These are phyloP conservation scores for Xylaria nigripes DNA, from an alignment of 495 filamentous ascomycete genomes.

Conservation along the genomic window DNA sequence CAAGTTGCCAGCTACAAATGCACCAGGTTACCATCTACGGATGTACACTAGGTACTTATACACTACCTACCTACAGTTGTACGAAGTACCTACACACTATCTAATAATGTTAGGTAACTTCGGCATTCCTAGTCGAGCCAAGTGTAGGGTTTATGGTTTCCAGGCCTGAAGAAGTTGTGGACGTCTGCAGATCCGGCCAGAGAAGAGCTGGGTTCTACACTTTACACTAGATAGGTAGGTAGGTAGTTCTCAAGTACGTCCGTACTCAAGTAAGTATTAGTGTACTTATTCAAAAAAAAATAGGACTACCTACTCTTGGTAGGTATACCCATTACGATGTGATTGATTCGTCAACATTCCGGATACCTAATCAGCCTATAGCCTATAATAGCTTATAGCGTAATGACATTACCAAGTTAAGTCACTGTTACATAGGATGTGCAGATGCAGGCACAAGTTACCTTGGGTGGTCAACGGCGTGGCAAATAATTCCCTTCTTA, in stretches of 20 bases:
- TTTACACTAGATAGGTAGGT: not conserved
- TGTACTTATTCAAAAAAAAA: too few relatives aligned
- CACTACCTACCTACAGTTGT: too few relatives aligned
- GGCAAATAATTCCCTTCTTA: not conserved
- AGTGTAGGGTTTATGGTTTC: not conserved
- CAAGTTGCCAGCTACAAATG: not conserved
- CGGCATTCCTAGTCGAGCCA: not conserved
- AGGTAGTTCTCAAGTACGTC: not conserved
- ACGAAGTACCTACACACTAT: too few relatives aligned
- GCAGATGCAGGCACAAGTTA: not conserved
- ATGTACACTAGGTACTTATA: too few relatives aligned
- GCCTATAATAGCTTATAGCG: too few relatives aligned
- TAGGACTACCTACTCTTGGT: too few relatives aligned
- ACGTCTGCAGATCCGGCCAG: slow-evolving; percentile 1
- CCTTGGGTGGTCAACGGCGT: not conserved
- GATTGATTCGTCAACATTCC: too few relatives aligned
- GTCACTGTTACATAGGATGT: not conserved
- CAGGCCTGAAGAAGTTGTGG: slow-evolving; percentile 1
- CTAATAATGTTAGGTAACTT: too few relatives aligned
- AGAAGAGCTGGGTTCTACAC: not conserved
- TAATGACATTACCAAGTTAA: not conserved
- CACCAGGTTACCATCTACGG: not conserved
- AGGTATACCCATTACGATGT: too few relatives aligned
- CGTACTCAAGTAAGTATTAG: too few relatives aligned
- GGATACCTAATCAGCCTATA: too few relatives aligned